Evolutionary conservation across 1,284 basidiomycete genomes (phyloP).

Genomic region (Ceratobasidium sp.): DNA sequence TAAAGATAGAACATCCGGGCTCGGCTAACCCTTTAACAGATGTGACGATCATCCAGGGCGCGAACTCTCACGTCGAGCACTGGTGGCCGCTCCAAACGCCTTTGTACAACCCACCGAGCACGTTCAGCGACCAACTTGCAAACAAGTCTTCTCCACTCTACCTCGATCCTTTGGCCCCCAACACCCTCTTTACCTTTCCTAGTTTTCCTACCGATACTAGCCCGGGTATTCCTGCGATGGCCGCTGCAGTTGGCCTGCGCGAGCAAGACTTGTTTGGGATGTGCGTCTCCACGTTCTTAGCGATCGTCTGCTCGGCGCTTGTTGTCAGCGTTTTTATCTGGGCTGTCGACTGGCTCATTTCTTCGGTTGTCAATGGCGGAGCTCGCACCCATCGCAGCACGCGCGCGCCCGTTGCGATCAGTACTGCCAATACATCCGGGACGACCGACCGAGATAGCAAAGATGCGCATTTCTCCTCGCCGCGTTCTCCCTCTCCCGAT

Average conservation of each 20-base stretch:
- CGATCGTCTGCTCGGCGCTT: slow-evolving; percentile 78
- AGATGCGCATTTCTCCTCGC: slow-evolving; percentile 21
- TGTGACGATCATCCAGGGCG: slow-evolving; percentile 70
- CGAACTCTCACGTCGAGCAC: slow-evolving; percentile 61
- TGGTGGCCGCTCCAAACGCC: slow-evolving; percentile 73
- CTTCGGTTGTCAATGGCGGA: slow-evolving; percentile 33
- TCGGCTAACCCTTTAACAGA: slow-evolving; percentile 62
- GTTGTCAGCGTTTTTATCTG: slow-evolving; percentile 77
- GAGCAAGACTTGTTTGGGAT: slow-evolving; percentile 87
- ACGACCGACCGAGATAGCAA: slow-evolving; percentile 17
- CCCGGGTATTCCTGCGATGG: slow-evolving; percentile 81
- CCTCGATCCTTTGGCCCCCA: slow-evolving; percentile 73
- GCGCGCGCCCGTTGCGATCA: neutral
- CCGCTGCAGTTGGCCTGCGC: slow-evolving; percentile 80
- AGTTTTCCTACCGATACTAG: slow-evolving; percentile 62
- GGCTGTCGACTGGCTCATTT: slow-evolving; percentile 66
- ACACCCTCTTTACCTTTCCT: slow-evolving; percentile 73
- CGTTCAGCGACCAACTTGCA: slow-evolving; percentile 75
- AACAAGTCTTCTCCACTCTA: slow-evolving; percentile 80
- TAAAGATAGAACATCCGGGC: slow-evolving; percentile 37
- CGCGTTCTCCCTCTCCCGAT: slow-evolving; percentile 37
- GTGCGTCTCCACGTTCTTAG: slow-evolving; percentile 84
- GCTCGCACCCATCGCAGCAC: neutral
- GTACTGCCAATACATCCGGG: neutral
- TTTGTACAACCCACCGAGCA: slow-evolving; percentile 70